Conservation (phyloP, 1,284 basidiomycete genomes). For the Rhizopogon parksii region DNA sequence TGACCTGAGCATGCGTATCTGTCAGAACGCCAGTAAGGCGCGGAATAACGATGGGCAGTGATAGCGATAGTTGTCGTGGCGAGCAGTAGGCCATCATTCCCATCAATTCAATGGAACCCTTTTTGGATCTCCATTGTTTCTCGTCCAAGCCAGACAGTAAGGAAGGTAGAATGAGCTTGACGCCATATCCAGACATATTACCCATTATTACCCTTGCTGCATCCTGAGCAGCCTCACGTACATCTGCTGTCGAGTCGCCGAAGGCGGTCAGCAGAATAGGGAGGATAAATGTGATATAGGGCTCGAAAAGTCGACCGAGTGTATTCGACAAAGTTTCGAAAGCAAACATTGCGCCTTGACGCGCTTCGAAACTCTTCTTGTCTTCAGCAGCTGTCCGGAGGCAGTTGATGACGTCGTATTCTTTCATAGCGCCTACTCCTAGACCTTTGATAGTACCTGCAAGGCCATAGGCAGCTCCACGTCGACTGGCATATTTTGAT, state of each 20-base stretch:
- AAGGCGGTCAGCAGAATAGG: conserved; percentile 85
- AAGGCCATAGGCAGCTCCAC: conserved; percentile 94
- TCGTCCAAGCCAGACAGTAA: conserved; percentile 91
- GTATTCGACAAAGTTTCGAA: conserved; percentile 88
- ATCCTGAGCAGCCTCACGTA: conserved; percentile 93
- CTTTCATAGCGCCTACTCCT: conserved; percentile 81
- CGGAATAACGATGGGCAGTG: conserved; percentile 95
- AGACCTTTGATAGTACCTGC: conserved; percentile 90
- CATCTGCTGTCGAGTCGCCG: conserved; percentile 86
- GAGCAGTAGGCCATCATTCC: conserved; percentile 99
- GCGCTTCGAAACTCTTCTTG: conserved; percentile 80
- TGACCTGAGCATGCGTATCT: conserved; percentile 96
- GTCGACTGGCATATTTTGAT: conserved; percentile 84
- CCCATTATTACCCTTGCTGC: conserved; percentile 94
- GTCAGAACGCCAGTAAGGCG: conserved; percentile 91
- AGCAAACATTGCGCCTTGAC: conserved; percentile 94
- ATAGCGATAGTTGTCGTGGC: conserved; percentile 90
- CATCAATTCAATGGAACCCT: conserved; percentile 94
- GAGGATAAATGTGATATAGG: conserved; percentile 84
- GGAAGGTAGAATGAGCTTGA: conserved; percentile 92
- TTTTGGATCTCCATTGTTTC: conserved; percentile 99
- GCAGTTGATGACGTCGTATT: conserved; percentile 73
- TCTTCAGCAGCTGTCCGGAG: conserved; percentile 80
- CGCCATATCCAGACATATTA: conserved; percentile 88
- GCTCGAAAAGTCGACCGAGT: conserved; percentile 88